Conservation (phyloP, 345 rosid genomes). For the Stellera chamaejasme region DNA sequence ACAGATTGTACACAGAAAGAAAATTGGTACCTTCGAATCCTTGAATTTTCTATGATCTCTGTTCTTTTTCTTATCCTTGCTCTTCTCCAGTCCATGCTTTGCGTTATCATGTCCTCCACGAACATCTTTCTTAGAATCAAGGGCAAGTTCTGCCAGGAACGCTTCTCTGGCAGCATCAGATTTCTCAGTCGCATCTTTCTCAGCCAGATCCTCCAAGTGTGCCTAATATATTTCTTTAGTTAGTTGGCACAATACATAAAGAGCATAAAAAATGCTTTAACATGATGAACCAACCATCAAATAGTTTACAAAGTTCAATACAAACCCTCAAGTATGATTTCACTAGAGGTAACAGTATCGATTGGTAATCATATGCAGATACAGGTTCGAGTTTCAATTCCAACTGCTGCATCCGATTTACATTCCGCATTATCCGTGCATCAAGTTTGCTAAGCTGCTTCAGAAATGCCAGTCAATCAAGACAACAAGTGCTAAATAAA, state of each 20-base stretch:
- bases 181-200: constrained; percentile 92
- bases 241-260: constrained; percentile 6
- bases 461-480: constrained; percentile 15
- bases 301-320: constrained; percentile 17
- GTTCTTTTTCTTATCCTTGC: constrained; percentile 79
- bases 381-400: constrained; percentile 71
- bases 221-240: constrained; percentile 29
- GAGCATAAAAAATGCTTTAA: constrained; percentile 12
- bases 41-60: constrained; percentile 60
- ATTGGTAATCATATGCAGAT: constrained; percentile 61
- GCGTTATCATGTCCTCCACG: constrained; percentile 51
- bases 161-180: constrained; percentile 99
- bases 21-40: constrained; percentile 57
- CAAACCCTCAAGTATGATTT: constrained; percentile 78
- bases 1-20: constrained; percentile 1
- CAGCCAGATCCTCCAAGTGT: constrained; percentile 83
- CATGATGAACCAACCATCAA: neutral
- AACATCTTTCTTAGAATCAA: constrained; percentile 64
- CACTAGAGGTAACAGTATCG: constrained; percentile 61
- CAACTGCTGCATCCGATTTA: constrained; percentile 73
- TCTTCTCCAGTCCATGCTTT: constrained; percentile 60
- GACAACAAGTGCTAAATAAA: neutral
- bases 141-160: constrained; percentile 87
- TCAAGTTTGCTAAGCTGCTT: constrained; percentile 83
- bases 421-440: constrained; percentile 61